phyloP scores from a whole-genome alignment of 2,329 filamentous ascomycete genomes.

The Helminthosporium solani region DNA sequence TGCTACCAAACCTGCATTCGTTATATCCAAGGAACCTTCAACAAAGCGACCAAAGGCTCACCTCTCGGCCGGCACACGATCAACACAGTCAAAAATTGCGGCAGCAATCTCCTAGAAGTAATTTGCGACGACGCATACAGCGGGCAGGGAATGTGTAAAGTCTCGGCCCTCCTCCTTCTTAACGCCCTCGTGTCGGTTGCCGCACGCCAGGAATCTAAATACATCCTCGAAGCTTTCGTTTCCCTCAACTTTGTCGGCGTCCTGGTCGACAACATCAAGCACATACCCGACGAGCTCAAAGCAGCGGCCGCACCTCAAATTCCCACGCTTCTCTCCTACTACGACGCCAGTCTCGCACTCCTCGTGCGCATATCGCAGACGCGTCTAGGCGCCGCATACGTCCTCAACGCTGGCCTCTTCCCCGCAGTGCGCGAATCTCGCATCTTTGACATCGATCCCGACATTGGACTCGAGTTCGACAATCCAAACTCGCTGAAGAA shows the following conservation, averaged over 20 bases:
- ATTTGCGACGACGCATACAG: conserved; percentile 92
- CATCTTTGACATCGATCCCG: conserved; percentile 88
- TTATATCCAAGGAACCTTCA: conserved; percentile 70
- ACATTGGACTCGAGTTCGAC: conserved; percentile 77
- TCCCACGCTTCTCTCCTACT: conserved; percentile 57
- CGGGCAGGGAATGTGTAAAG: conserved; percentile 76
- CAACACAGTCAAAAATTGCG: conserved; percentile 74
- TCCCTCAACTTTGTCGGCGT: conserved; percentile 89
- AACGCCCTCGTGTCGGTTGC: conserved; percentile 74
- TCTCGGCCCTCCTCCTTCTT: conserved; percentile 83
- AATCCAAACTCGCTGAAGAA: conserved; percentile 70
- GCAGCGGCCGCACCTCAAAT: conserved; percentile 50
- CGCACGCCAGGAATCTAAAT: conserved; percentile 67
- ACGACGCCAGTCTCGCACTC: conserved; percentile 76
- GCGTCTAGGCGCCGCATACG: conserved; percentile 76
- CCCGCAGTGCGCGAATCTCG: conserved; percentile 74
- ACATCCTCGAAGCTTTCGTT: conserved; percentile 76
- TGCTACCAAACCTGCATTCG: conserved; percentile 92
- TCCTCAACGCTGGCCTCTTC: conserved; percentile 90
- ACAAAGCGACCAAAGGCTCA: conserved; percentile 43
- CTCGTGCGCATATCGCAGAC: conserved; percentile 83
- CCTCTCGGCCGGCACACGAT: conserved; percentile 52
- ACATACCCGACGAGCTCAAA: conserved; percentile 67
- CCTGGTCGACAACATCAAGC: conserved; percentile 81
- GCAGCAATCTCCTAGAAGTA: conserved; percentile 78